Evolutionary conservation across 805 yeast species (phyloP).

Genomic region (Starmerella potacharoeniae): DNA sequence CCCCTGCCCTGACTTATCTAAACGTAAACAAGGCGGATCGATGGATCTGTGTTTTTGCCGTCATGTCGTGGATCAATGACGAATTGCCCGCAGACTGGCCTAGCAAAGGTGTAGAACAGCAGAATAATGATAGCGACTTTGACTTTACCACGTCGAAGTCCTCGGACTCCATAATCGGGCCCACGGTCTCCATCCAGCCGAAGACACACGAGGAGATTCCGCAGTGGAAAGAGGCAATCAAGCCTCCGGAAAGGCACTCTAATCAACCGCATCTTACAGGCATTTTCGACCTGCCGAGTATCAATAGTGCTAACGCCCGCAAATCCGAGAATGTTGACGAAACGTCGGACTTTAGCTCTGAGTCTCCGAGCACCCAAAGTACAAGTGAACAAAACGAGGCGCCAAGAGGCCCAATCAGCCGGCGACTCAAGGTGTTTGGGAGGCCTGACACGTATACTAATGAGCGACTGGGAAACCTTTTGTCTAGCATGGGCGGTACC

Average conservation of each 20-base stretch:
- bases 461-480: conserved; percentile 20
- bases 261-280: conserved; percentile 6
- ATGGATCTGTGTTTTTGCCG: background rate
- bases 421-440: conserved; percentile 22
- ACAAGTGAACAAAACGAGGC: conserved; percentile 1
- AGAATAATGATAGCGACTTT: background rate
- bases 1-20: background rate
- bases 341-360: conserved; percentile 1
- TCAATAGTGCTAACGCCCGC: background rate
- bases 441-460: conserved; percentile 23
- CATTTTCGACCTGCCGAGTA: conserved; percentile 2
- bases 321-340: background rate
- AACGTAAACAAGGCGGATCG: conserved; percentile 1
- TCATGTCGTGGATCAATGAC: conserved; percentile 19
- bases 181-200: conserved; percentile 19
- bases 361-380: background rate
- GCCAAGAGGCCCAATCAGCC: conserved; percentile 9
- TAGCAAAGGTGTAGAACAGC: background rate
- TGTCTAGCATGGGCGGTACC: conserved; percentile 16
- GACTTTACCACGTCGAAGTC: conserved; percentile 14
- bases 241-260: background rate
- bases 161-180: conserved; percentile 7
- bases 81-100: conserved; percentile 22
- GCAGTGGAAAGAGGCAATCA: conserved; percentile 18
- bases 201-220: conserved; percentile 3